Conservation (phyloP, 805 yeast genomes). For the Wickerhamiella occidentalis region DNA sequence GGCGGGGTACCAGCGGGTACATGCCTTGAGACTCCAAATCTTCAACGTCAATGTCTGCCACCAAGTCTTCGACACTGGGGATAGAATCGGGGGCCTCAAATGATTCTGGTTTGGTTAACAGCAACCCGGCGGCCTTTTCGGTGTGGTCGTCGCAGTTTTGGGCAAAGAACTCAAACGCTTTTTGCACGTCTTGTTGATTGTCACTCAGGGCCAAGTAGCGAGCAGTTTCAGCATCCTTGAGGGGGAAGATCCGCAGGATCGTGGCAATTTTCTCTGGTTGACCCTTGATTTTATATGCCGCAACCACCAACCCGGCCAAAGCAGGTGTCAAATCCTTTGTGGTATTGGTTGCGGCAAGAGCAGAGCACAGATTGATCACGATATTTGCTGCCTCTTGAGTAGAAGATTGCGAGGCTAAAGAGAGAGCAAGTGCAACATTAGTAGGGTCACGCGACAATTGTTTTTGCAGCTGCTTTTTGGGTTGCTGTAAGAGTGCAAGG, state of each 20-base stretch:
- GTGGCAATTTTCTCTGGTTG: not conserved
- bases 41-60: slow-evolving; percentile 22
- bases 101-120: slow-evolving; percentile 1
- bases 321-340: slow-evolving; percentile 31
- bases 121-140: slow-evolving; percentile 1
- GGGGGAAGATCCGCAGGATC: not conserved
- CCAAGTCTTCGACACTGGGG: slow-evolving; percentile 15
- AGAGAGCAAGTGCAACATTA: slow-evolving; percentile 22
- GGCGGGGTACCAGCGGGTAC: slow-evolving; percentile 22
- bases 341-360: slow-evolving; percentile 19
- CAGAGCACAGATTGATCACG: slow-evolving; percentile 15
- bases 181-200: slow-evolving; percentile 1
- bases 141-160: not conserved
- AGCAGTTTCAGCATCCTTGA: slow-evolving; percentile 9
- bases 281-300: slow-evolving; percentile 34
- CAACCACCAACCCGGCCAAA: slow-evolving; percentile 38
- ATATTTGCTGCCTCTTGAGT: not conserved
- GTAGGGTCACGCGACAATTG: slow-evolving; percentile 17
- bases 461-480: slow-evolving; percentile 1
- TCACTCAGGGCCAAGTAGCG: slow-evolving; percentile 3
- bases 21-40: slow-evolving; percentile 18
- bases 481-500: slow-evolving; percentile 1
- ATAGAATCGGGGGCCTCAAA: slow-evolving; percentile 6
- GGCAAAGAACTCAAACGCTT: slow-evolving; percentile 12
- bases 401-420: slow-evolving; percentile 21